These are phyloP conservation scores for Candida nanaspora DNA, from an alignment of 805 yeast species.

Conservation along the genomic window DNA sequence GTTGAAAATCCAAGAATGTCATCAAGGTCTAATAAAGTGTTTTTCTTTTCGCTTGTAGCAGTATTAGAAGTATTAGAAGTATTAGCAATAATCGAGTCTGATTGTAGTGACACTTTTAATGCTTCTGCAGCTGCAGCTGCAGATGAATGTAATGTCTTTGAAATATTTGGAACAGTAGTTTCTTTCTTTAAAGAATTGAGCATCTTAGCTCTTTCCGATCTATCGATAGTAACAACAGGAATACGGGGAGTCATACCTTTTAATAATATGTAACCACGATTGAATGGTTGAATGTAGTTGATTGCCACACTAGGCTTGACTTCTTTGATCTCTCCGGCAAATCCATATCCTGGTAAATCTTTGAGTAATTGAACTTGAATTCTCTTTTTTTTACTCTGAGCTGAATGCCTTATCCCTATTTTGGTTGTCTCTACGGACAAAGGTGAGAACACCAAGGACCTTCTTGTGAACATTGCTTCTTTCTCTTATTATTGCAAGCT, in stretches of 20 bases:
- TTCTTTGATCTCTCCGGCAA: conserved; percentile 61
- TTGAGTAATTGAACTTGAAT: conserved; percentile 70
- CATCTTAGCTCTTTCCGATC: conserved; percentile 1
- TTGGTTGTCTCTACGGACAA: conserved; percentile 10
- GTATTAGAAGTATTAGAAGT: conserved; percentile 17
- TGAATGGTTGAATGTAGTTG: conserved; percentile 59
- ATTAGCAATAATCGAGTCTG: conserved; percentile 2
- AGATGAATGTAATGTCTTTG: too few species aligned
- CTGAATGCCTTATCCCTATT: conserved; percentile 34
- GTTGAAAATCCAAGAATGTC: too few species aligned
- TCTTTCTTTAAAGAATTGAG: neutral
- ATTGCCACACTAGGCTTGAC: conserved; percentile 83
- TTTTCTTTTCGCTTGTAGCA: neutral
- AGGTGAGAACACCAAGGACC: neutral
- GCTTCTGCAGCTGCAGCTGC: neutral
- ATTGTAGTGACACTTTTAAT: neutral
- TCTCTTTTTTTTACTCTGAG: conserved; percentile 43
- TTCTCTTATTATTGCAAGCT: neutral
- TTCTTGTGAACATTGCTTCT: neutral
- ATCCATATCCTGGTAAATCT: conserved; percentile 59
- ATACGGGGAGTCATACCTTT: conserved; percentile 22
- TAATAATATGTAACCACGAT: conserved; percentile 62
- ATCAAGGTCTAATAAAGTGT: neutral
- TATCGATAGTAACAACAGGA: conserved; percentile 21
- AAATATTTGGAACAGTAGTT: too few species aligned